Conservation (phyloP, 2,329 filamentous ascomycete genomes). For the Ophiostoma ulmi region DNA sequence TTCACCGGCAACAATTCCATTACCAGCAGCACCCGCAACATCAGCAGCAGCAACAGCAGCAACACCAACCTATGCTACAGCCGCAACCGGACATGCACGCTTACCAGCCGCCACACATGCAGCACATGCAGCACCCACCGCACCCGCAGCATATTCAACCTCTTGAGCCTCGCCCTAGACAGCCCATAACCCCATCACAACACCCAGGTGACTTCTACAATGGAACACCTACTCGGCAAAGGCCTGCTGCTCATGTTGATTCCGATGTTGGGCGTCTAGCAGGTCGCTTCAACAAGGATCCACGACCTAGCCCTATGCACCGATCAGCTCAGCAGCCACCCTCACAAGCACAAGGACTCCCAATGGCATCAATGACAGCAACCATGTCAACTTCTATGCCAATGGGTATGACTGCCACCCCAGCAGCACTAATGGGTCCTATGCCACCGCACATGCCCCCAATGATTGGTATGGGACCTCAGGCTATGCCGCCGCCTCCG, state of each 20-base stretch:
- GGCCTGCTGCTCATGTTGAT: constrained; percentile 39
- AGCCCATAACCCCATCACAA: constrained; percentile 27
- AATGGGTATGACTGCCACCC: constrained; percentile 13
- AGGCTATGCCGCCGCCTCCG: constrained; percentile 23
- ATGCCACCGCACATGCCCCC: constrained; percentile 23
- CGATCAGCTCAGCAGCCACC: constrained; percentile 24
- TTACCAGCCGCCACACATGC: constrained; percentile 1
- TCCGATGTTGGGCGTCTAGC: constrained; percentile 49
- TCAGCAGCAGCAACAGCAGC: constrained; percentile 21
- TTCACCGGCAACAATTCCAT: neutral
- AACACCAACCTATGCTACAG: neutral
- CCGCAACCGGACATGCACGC: neutral
- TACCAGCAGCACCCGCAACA: neutral
- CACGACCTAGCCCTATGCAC: constrained; percentile 34
- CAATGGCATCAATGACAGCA: neutral
- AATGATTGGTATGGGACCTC: constrained; percentile 31
- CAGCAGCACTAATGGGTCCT: constrained; percentile 19
- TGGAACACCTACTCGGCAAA: constrained; percentile 39
- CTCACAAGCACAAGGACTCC: constrained; percentile 21
- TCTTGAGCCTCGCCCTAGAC: neutral
- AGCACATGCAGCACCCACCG: constrained; percentile 26
- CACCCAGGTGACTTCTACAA: constrained; percentile 39
- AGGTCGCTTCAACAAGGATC: constrained; percentile 45
- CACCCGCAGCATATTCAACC: constrained; percentile 17
- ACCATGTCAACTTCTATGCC: constrained; percentile 15